These are phyloP conservation scores for Fragilaria crotonensis DNA, from an alignment of 108 stramenopile species.

Conservation along the genomic window DNA sequence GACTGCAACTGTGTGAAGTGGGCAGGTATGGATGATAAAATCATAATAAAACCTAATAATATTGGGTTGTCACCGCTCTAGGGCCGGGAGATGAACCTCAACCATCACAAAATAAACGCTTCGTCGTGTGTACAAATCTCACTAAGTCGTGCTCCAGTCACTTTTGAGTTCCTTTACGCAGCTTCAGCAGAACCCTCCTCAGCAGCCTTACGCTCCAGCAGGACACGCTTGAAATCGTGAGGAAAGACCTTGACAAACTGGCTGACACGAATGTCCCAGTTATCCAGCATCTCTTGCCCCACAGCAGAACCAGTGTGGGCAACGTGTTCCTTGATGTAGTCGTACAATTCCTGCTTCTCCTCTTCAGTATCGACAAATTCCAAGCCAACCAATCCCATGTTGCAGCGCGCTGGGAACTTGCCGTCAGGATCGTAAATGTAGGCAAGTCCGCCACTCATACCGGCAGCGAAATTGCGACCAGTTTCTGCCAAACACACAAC, in stretches of 20 bases:
- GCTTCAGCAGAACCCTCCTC: constrained; percentile 25
- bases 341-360: constrained; percentile 76
- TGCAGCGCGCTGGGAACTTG: constrained; percentile 89
- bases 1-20: no score
- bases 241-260: constrained; percentile 95
- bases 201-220: constrained; percentile 53
- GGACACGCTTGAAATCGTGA: constrained; percentile 93
- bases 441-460: constrained; percentile 97
- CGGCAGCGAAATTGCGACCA: constrained; percentile 97
- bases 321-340: constrained; percentile 89
- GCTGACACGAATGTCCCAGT: constrained; percentile 72
- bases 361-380: constrained; percentile 72
- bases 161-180: no score
- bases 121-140: no score
- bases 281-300: constrained; percentile 79
- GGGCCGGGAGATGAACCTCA: no score
- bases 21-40: no score
- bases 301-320: constrained; percentile 77
- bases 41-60: no score
- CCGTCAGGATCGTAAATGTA: constrained; percentile 93
- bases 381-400: constrained; percentile 94
- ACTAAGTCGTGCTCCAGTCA: no score
- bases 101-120: no score
- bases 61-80: no score
- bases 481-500: constrained; percentile 91